phyloP scores from a whole-genome alignment of 2,329 filamentous ascomycete genomes.

The Talaromyces atroroseus region DNA sequence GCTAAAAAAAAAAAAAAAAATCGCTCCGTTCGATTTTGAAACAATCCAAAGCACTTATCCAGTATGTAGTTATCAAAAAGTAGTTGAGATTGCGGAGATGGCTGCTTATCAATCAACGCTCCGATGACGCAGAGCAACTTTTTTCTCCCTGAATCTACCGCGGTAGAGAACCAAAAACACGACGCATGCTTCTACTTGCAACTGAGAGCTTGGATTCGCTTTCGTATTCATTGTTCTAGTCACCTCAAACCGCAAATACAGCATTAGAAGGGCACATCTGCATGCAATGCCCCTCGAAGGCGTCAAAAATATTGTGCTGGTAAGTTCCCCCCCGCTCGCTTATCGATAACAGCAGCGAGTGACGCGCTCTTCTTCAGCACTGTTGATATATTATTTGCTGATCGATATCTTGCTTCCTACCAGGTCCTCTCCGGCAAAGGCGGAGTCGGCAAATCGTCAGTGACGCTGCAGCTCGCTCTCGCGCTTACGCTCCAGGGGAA shows the following conservation, averaged over 20 bases:
- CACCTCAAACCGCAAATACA: neutral
- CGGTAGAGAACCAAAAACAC: neutral
- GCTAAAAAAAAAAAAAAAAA: neutral
- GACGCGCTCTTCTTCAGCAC: constrained; percentile 27
- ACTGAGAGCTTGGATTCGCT: neutral
- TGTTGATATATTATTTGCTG: neutral
- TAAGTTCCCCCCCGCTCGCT: constrained; percentile 21
- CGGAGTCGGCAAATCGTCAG: constrained; percentile 93
- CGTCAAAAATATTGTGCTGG: constrained; percentile 40
- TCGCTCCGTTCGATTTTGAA: no score
- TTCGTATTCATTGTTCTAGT: neutral
- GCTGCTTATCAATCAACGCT: constrained; percentile 13
- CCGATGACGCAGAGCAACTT: constrained; percentile 13
- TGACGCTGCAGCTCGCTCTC: constrained; percentile 93
- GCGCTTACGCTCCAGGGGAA: constrained; percentile 79
- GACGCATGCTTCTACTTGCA: neutral
- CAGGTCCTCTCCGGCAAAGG: constrained; percentile 89
- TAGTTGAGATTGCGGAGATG: constrained; percentile 1
- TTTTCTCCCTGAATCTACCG: neutral
- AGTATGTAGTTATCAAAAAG: no score
- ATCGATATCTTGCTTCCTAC: neutral
- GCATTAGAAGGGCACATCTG: neutral
- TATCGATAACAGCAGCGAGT: constrained; percentile 29
- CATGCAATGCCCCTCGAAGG: constrained; percentile 37
- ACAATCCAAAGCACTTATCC: no score